Conservation (phyloP, 2,329 filamentous ascomycete species). For the Talaromyces funiculosus region DNA sequence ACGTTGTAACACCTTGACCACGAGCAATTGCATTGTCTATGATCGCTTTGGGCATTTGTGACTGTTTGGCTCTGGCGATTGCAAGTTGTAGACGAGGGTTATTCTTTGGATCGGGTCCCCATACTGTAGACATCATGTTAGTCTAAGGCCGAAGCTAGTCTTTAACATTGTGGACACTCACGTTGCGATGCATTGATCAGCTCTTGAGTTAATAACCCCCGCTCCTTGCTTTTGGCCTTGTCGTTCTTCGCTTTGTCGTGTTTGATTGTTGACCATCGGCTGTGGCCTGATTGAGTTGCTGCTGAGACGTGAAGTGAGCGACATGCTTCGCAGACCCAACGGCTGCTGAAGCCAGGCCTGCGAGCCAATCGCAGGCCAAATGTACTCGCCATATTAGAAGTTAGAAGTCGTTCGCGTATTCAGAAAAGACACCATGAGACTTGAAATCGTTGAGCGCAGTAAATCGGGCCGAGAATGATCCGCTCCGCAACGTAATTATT, state of each 20-base stretch:
- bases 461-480: conserved; percentile 18
- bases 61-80: conserved; percentile 74
- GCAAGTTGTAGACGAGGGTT: conserved; percentile 72
- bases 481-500: conserved; percentile 21
- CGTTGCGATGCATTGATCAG: conserved; percentile 71
- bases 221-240: conserved; percentile 63
- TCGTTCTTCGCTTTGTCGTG: conserved; percentile 91
- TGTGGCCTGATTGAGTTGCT: conserved; percentile 63
- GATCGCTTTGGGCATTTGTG: conserved; percentile 72
- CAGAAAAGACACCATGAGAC: background rate
- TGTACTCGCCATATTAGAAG: conserved; percentile 6
- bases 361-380: conserved; percentile 24
- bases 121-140: conserved; percentile 55
- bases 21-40: conserved; percentile 84
- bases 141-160: background rate
- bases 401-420: conserved; percentile 10
- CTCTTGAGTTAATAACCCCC: conserved; percentile 62
- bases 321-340: conserved; percentile 22
- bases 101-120: conserved; percentile 64
- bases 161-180: conserved; percentile 33
- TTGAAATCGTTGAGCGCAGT: background rate
- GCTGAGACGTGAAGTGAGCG: conserved; percentile 47
- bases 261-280: conserved; percentile 92
- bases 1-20: conserved; percentile 74
- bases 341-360: conserved; percentile 11